Evolutionary conservation across 192 early-diverging fungal species (phyloP).

Genomic region (Backusella parvicylindrica): DNA sequence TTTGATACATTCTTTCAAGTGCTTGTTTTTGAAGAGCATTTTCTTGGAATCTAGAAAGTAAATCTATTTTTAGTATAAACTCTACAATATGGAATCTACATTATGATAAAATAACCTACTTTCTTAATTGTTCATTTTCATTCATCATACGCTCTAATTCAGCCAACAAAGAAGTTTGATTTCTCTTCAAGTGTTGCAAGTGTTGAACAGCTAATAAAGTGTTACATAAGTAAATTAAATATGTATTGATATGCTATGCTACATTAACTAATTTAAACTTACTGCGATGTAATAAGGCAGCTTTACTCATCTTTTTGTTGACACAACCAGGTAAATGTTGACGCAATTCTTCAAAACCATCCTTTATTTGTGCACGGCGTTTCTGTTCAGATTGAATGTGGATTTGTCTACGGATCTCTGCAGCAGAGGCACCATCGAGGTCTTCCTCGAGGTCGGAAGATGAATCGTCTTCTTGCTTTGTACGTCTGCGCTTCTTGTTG

Average conservation of each 20-base stretch:
- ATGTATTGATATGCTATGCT: neutral
- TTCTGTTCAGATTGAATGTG: conserved; percentile 47
- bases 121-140: conserved; percentile 31
- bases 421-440: conserved; percentile 26
- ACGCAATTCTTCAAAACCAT: conserved; percentile 45
- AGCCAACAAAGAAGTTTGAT: conserved; percentile 29
- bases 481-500: conserved; percentile 25
- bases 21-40: conserved; percentile 33
- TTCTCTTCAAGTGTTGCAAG: conserved; percentile 39
- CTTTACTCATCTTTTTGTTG: conserved; percentile 45
- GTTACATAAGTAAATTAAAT: neutral
- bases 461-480: conserved; percentile 3
- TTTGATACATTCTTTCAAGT: conserved; percentile 37
- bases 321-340: conserved; percentile 36
- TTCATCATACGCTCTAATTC: conserved; percentile 23
- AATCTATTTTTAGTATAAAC: neutral
- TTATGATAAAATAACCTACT: neutral
- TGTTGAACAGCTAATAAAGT: conserved; percentile 37
- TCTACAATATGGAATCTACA: neutral
- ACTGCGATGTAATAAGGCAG: conserved; percentile 38
- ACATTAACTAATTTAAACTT: conserved; percentile 8
- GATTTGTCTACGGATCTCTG: conserved; percentile 40
- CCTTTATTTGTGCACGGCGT: conserved; percentile 44
- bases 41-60: conserved; percentile 26
- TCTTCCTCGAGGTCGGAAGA: conserved; percentile 21